Evolutionary conservation across 192 early-diverging fungal species (phyloP).

Genomic region (Rhizoclosmatium sp.): DNA sequence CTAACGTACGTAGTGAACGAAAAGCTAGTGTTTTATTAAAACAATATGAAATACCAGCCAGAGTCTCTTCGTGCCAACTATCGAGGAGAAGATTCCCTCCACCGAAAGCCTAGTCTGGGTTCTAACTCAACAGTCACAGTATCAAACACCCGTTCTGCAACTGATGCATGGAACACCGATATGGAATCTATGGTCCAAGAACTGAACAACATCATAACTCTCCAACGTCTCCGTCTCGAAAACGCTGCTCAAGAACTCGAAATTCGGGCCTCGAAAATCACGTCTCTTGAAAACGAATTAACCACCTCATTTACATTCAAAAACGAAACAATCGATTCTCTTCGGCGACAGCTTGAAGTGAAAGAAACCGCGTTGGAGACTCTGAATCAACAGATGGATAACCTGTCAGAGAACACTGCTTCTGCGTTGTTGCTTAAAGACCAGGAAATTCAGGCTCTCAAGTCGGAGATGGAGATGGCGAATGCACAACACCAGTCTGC

Average conservation of each 20-base stretch:
- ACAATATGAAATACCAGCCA: too few species aligned
- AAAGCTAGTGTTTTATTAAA: too few species aligned
- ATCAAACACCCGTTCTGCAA: too few species aligned
- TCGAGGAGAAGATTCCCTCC: too few species aligned
- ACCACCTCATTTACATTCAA: background rate
- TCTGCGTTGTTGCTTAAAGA: background rate
- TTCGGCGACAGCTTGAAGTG: background rate
- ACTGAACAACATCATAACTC: slow-evolving; percentile 7
- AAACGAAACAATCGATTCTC: slow-evolving; percentile 16
- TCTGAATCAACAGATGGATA: background rate
- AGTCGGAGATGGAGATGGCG: background rate
- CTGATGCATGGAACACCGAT: background rate
- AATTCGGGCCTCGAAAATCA: background rate
- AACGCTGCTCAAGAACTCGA: slow-evolving; percentile 3
- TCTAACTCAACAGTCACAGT: too few species aligned
- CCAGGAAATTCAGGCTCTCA: background rate
- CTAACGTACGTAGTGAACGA: too few species aligned
- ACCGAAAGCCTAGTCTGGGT: too few species aligned
- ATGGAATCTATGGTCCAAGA: background rate
- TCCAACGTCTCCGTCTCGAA: slow-evolving; percentile 9
- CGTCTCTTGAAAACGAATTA: background rate
- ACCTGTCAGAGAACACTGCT: background rate
- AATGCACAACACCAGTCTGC: background rate
- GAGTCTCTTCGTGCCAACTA: too few species aligned
- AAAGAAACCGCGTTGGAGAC: background rate